These are phyloP conservation scores for Pseudogymnoascus sp. DNA, from an alignment of 2,329 filamentous ascomycete species.

Conservation along the genomic window DNA sequence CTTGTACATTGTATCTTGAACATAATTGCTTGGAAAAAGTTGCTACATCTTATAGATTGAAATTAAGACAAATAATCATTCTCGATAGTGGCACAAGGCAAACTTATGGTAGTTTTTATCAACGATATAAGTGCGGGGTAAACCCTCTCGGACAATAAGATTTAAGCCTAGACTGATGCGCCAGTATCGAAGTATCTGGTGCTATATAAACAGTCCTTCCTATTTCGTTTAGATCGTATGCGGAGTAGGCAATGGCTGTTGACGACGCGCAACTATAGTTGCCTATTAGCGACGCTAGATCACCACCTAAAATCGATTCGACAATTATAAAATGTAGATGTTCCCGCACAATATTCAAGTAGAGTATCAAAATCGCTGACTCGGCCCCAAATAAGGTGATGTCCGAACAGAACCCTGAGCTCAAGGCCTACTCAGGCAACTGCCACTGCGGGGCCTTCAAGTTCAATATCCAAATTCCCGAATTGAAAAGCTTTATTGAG, in stretches of 20 bases:
- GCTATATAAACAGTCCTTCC: not conserved
- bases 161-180: not conserved
- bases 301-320: not conserved
- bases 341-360: not conserved
- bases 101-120: not conserved
- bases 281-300: not conserved
- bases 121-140: not conserved
- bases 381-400: not conserved
- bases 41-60: not conserved
- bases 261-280: not conserved
- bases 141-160: not conserved
- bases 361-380: not conserved
- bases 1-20: not conserved
- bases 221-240: not conserved
- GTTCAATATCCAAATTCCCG: constrained; percentile 44
- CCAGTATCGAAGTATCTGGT: not conserved
- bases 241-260: not conserved
- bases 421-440: constrained; percentile 40
- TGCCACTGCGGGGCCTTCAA: constrained; percentile 50
- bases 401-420: not conserved
- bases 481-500: constrained; percentile 46
- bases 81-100: not conserved
- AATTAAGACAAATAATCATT: not conserved
- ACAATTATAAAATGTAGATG: not conserved
- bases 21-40: not conserved